Percentiles rank a stretch among this genome's conserved stretches.
Evolutionary conservation across 2,329 filamentous ascomycete genomes (phyloP).

Genomic region (Botrytis pseudocinerea): DNA sequence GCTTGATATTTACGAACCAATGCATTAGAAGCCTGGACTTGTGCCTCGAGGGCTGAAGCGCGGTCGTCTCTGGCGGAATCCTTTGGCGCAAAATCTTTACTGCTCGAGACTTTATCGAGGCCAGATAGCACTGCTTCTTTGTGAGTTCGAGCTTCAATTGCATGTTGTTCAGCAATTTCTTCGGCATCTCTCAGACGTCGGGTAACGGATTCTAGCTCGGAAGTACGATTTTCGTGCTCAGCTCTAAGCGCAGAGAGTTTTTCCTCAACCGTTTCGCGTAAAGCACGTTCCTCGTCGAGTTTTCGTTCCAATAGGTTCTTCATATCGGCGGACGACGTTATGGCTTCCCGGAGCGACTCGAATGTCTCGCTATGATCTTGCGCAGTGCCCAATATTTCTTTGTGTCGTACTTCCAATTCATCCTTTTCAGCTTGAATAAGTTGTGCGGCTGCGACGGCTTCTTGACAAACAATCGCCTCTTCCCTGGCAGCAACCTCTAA

Average conservation of each 20-base stretch:
- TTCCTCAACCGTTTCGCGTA: slow-evolving; percentile 72
- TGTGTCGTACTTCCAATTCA: slow-evolving; percentile 68
- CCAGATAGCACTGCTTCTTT: slow-evolving; percentile 80
- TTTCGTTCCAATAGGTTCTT: slow-evolving; percentile 75
- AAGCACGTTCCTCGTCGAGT: slow-evolving; percentile 77
- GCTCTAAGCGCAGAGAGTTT: slow-evolving; percentile 75
- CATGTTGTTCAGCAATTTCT: slow-evolving; percentile 83
- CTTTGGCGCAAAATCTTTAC: slow-evolving; percentile 52
- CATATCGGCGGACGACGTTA: slow-evolving; percentile 77
- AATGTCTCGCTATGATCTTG: slow-evolving; percentile 72
- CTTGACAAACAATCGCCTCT: slow-evolving; percentile 73
- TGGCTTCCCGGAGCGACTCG: slow-evolving; percentile 72
- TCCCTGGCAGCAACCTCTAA: slow-evolving; percentile 77
- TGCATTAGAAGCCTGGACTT: slow-evolving; percentile 74
- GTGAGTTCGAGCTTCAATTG: slow-evolving; percentile 83
- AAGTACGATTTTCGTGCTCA: slow-evolving; percentile 78
- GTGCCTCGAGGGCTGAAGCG: slow-evolving; percentile 71
- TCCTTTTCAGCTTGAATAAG: slow-evolving; percentile 84
- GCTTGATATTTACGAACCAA: slow-evolving; percentile 86
- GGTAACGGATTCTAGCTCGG: slow-evolving; percentile 73
- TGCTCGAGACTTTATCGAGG: slow-evolving; percentile 66
- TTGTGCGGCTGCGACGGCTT: slow-evolving; percentile 72
- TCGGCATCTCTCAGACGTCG: slow-evolving; percentile 82
- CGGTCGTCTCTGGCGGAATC: slow-evolving; percentile 62
- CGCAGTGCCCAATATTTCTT: slow-evolving; percentile 65